A percentile compares a stretch with the other conserved stretches of the same genome.
phyloP scores from a whole-genome alignment of 495 filamentous ascomycete species.

The Aspergillus taichungensis region DNA sequence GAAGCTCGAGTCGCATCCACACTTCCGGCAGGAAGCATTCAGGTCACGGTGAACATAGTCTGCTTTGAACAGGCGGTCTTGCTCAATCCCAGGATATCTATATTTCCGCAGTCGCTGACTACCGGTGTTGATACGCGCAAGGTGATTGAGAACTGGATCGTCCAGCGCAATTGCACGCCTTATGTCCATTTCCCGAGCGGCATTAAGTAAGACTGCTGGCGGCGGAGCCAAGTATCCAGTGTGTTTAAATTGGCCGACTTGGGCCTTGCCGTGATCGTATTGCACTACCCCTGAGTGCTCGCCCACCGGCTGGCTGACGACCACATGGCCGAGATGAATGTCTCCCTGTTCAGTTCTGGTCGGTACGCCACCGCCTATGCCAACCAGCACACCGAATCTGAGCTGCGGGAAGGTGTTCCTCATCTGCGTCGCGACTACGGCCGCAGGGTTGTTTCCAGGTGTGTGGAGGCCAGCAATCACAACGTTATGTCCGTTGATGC shows the following conservation, averaged over 20 bases:
- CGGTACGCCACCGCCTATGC: constrained; percentile 26
- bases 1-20: constrained; percentile 6
- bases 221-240: constrained; percentile 14
- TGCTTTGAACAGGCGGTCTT: constrained; percentile 19
- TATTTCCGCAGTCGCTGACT: constrained; percentile 5
- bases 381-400: constrained; percentile 13
- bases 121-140: constrained; percentile 6
- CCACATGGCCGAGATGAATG: constrained; percentile 26
- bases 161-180: constrained; percentile 1
- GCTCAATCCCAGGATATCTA: constrained; percentile 7
- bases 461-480: constrained; percentile 20
- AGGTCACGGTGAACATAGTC: constrained; percentile 13
- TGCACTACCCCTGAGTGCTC: constrained; percentile 17
- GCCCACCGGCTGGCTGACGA: constrained; percentile 21
- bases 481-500: constrained; percentile 24
- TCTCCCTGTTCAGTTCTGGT: constrained; percentile 15
- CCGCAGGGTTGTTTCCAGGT: constrained; percentile 14
- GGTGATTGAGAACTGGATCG: constrained; percentile 10
- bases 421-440: constrained; percentile 19
- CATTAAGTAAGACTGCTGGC: constrained; percentile 11
- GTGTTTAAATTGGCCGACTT: constrained; percentile 13
- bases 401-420: constrained; percentile 14
- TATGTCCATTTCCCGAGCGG: constrained; percentile 8
- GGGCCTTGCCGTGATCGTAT: constrained; percentile 17
- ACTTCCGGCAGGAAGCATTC: constrained; percentile 7